phyloP scores from a whole-genome alignment of 768 basidiomycete species.

The Suillus lakei region DNA sequence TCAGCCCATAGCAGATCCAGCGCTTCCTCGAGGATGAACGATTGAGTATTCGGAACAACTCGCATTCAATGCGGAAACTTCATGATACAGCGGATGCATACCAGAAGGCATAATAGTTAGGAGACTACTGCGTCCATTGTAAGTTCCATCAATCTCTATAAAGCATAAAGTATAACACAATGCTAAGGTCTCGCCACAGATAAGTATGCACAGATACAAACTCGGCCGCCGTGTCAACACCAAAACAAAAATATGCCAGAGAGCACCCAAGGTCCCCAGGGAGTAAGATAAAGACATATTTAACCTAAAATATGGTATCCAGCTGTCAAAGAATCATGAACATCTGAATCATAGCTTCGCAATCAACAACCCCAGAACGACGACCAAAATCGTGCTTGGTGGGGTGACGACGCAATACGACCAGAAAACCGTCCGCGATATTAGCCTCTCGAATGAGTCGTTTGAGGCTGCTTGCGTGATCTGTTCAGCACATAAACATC shows the following conservation, averaged over 20 bases:
- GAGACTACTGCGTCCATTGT: no score
- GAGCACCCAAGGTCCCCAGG: background rate
- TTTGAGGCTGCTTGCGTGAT: slow-evolving; percentile 83
- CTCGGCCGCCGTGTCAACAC: background rate
- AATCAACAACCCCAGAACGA: slow-evolving; percentile 73
- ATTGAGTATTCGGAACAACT: background rate
- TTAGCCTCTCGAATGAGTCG: slow-evolving; percentile 90
- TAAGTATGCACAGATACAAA: background rate
- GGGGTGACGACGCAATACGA: slow-evolving; percentile 89
- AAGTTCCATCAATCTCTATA: no score
- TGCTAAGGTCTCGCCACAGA: no score
- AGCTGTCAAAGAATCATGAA: background rate
- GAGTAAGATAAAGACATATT: background rate
- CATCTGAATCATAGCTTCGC: slow-evolving; percentile 49
- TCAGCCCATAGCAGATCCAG: no score
- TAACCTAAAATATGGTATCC: background rate
- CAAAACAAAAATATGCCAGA: background rate
- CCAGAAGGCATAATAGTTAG: background rate
- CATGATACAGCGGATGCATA: background rate
- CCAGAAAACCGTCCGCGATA: slow-evolving; percentile 93
- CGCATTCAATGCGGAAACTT: background rate
- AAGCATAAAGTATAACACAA: no score
- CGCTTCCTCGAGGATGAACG: background rate
- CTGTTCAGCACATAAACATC: slow-evolving; percentile 34
- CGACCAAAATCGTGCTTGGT: slow-evolving; percentile 77